Base-by-base conservation (phyloP, 1,139 yeast genomes). In the Nakaseomyces nivariensis region DNA sequence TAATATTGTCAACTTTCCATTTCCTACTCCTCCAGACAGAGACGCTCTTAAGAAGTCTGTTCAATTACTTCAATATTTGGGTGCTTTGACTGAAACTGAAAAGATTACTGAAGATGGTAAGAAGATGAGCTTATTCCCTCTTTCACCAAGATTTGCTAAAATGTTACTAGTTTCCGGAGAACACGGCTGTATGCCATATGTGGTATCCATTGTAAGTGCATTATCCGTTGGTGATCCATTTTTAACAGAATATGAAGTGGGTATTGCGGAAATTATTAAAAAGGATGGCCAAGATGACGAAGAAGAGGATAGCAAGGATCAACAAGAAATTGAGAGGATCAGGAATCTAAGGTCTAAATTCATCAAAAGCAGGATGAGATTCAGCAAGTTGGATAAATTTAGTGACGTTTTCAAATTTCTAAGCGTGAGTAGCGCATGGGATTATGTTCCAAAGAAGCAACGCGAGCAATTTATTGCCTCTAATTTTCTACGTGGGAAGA, bases 171-270 rank as follows among this genome's bases (percentile, higher is more conserved):
- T 90, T 41, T 96, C 96, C 8, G 87, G 89, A 64, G 97, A 92
- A 65, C 80, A 78, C 50, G 83, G 78, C 4, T 90, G 97, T 67
- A 71, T 92, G 52, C 89, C 95, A 0, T 92, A 87, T 61, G 74
- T 92, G 29, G 81, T 92, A 50, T 94, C 97, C 0, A 76, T 94
- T 51, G 97, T 94, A 1, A 85, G 97, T 22, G 96, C 92, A 0
- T 70, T 94, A 42, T 84, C 97, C 0, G 97, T 92, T 44, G 97
- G 97, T 4, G 96, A 90, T 60, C 96, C 96, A 5, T 87, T 89
- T 60, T 69, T 88, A 37, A 75, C 75, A 27, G 94, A 85, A 60
- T 78, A 76, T 57, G 96, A 87, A 61, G 62, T 85, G 17, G 89
- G 89, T 0, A 71, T 82, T 41, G 57, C 57, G 3, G 34, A 41